Percentiles rank a stretch among this genome's conserved stretches.
These are phyloP conservation scores for Nepenthes alata DNA, from an alignment of 179 eudicot genomes.

Conservation along the genomic window DNA sequence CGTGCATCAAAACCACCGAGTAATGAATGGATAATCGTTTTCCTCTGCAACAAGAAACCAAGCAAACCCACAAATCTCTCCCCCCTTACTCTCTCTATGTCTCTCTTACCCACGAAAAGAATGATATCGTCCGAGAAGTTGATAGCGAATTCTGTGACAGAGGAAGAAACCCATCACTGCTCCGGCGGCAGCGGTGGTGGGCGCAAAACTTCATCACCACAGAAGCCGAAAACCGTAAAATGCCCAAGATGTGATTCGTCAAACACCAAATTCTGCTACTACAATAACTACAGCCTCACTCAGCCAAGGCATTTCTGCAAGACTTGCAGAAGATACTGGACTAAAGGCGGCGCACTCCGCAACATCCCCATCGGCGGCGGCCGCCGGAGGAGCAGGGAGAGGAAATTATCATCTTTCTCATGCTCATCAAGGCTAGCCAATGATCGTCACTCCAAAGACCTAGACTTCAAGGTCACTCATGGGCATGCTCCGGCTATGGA, in stretches of 20 bases:
- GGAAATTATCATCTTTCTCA: slow-evolving; percentile 13
- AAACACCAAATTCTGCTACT: slow-evolving; percentile 82
- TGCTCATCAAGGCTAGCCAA: slow-evolving; percentile 1
- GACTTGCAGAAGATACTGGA: slow-evolving; percentile 82
- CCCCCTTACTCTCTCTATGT: too few species aligned
- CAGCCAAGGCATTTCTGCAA: slow-evolving; percentile 87
- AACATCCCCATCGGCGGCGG: slow-evolving; percentile 88
- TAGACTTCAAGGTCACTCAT: slow-evolving; percentile 30
- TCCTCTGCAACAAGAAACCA: too few species aligned
- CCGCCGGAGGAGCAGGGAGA: slow-evolving; percentile 53
- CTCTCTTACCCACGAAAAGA: too few species aligned
- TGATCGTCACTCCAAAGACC: slow-evolving; percentile 4
- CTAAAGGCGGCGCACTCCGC: slow-evolving; percentile 74
- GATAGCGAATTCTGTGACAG: too few species aligned
- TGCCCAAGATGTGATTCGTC: slow-evolving; percentile 78
- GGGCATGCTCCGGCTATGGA: slow-evolving; percentile 44
- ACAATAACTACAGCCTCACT: slow-evolving; percentile 73
- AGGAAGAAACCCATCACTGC: too few species aligned
- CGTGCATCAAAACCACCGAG: too few species aligned
- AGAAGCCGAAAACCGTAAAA: slow-evolving; percentile 4
- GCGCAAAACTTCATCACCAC: too few species aligned
- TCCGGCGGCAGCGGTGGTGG: too few species aligned
- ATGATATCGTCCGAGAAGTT: too few species aligned
- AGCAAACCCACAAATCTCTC: too few species aligned
- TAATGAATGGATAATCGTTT: too few species aligned